phyloP scores from a whole-genome alignment of 83 land plant genomes.

The Picea engelmannii region DNA sequence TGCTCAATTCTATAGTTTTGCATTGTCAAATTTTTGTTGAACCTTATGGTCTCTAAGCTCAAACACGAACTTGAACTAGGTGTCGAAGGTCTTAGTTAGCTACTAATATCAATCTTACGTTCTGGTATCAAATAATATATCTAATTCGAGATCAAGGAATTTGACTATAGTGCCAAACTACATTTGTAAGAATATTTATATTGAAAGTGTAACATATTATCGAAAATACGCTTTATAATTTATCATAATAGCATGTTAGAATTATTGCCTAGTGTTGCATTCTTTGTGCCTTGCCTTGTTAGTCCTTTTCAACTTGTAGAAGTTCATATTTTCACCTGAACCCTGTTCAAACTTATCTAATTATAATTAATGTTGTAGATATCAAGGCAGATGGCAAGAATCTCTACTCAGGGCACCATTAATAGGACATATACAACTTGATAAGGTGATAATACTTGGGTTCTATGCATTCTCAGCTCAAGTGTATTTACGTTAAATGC shows the following conservation, averaged over 20 bases:
- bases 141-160: too few species aligned
- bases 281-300: neutral
- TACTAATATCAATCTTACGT: too few species aligned
- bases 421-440: conserved; percentile 10
- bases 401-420: neutral
- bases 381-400: conserved; percentile 4
- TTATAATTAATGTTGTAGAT: conserved; percentile 8
- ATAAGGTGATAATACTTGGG: conserved; percentile 1
- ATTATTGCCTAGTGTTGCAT: neutral
- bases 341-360: neutral
- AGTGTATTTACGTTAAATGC: neutral
- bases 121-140: too few species aligned
- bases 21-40: too few species aligned
- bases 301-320: neutral
- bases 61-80: too few species aligned
- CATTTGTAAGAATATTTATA: too few species aligned
- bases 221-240: neutral
- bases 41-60: too few species aligned
- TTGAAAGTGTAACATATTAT: neutral
- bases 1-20: too few species aligned
- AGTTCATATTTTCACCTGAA: neutral
- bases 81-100: too few species aligned
- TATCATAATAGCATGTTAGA: neutral
- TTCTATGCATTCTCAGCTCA: neutral
- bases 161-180: too few species aligned